A percentile compares a stretch with the other conserved stretches of the same genome.
phyloP scores from a whole-genome alignment of 805 yeast species.

The Saccharomycopsis javanensis region DNA sequence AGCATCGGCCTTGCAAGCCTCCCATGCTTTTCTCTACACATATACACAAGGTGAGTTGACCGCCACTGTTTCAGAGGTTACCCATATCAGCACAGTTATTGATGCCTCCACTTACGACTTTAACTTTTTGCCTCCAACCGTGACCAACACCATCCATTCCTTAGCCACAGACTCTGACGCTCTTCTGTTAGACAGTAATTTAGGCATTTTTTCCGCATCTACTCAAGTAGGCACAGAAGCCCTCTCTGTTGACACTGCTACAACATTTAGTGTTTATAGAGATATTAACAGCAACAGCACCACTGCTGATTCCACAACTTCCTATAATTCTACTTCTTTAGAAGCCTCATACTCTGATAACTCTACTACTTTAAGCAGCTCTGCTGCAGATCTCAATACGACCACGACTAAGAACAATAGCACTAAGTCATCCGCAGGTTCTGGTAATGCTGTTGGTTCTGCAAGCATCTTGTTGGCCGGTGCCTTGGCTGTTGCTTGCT shows the following conservation, averaged over 20 bases:
- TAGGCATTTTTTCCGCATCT: conserved; percentile 1
- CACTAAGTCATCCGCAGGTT: background rate
- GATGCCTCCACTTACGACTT: conserved; percentile 15
- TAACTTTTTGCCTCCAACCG: conserved; percentile 16
- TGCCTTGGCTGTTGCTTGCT: conserved; percentile 4
- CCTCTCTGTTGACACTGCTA: conserved; percentile 10
- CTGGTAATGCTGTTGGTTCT: conserved; percentile 1
- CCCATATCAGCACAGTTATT: conserved; percentile 15
- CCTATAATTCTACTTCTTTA: conserved; percentile 1
- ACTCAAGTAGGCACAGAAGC: background rate
- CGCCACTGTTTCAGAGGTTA: conserved; percentile 7
- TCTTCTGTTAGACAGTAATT: background rate
- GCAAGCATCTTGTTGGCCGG: background rate
- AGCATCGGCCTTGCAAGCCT: background rate
- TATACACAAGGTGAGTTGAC: conserved; percentile 17
- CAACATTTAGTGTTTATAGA: conserved; percentile 5
- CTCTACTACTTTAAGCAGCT: background rate
- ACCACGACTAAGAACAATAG: background rate
- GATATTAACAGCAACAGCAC: background rate
- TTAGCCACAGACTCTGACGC: conserved; percentile 3
- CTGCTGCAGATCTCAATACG: background rate
- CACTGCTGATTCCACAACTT: background rate
- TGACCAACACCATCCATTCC: conserved; percentile 13
- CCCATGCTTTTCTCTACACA: conserved; percentile 15
- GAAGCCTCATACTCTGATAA: background rate